Base-by-base conservation (phyloP, 768 basidiomycete genomes). In the Mycena venus region DNA sequence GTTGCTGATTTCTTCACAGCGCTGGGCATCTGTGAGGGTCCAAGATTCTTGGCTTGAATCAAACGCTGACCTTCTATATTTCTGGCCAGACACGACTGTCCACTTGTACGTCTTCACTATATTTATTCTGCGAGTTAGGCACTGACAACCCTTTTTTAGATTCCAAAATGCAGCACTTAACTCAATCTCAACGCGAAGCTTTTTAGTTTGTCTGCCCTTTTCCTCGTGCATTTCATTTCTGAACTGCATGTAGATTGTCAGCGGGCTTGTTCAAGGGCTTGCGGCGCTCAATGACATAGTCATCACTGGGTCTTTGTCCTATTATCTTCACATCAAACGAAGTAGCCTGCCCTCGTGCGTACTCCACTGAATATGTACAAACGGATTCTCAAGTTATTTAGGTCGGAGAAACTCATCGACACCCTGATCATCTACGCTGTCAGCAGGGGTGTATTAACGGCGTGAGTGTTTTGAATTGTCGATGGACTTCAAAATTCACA, bases 281-380 rank as follows among this genome's bases (percentile, higher is more conserved):
- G 73, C 73, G 25, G 73, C 73, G 7, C 61, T 74, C 25, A 69
- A 74, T n/a, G 73, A 74, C 62, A 51, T 74, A 27, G 61, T 58
- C 12, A 74, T 74, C 61, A 74, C 73, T 3, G 73, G 36, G 27
- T 7, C 67, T 5, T 38, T 74, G 34, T 74, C 73, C 25, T 74
- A 64, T 36, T 69, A 47, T 59, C 73, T 74, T 40, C 67, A 74
- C 40, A 25, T 23, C 31, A 53, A 55, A 11, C 73, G 73, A 2
- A 63, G 8, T 15, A 14, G 42, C 25, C 27, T 73, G 21, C 31
- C 72, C 31, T 62, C 72, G 72, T 73, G 49, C 60, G 61, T 47
- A 56, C 23, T 62, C 42, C 49, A 4, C 32, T 23, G 44, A 4
- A 49, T 4, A n/a, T 47, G 38, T 21, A 14, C 21, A 21, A 3